Conservation (phyloP, 192 early-diverging fungal genomes). For the Coemansia sp. region DNA sequence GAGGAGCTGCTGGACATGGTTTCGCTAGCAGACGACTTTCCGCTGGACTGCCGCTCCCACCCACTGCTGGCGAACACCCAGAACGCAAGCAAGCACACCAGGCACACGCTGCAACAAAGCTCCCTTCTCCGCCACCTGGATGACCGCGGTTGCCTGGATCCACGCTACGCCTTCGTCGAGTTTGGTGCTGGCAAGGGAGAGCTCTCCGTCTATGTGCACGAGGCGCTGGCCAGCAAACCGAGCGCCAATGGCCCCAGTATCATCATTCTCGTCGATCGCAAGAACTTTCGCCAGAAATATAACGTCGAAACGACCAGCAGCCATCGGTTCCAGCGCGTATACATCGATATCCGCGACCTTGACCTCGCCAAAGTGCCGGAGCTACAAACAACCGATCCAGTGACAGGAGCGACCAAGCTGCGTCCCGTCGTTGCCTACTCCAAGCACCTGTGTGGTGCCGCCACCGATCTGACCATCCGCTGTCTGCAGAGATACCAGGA, state of each 20-base stretch:
- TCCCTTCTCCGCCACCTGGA: conserved; percentile 81
- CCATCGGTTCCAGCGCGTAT: conserved; percentile 57
- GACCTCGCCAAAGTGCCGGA: conserved; percentile 58
- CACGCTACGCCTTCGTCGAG: conserved; percentile 66
- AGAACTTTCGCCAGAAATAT: conserved; percentile 74
- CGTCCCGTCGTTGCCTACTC: conserved; percentile 69
- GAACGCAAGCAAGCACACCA: conserved; percentile 21
- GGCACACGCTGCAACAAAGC: conserved; percentile 66
- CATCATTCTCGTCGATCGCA: conserved; percentile 75
- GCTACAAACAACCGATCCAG: conserved; percentile 14
- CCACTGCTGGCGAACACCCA: conserved; percentile 2
- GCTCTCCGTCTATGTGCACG: conserved; percentile 52
- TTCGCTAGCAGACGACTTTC: conserved; percentile 17
- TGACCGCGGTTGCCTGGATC: conserved; percentile 58
- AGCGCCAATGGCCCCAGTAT: conserved; percentile 13
- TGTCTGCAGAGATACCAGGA: conserved; percentile 61
- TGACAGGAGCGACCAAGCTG: conserved; percentile 5
- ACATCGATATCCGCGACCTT: conserved; percentile 86
- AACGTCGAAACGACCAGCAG: conserved; percentile 8
- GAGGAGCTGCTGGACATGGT: conserved; percentile 21
- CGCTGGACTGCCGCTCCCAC: conserved; percentile 13
- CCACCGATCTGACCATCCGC: conserved; percentile 82
- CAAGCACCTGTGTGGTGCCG: conserved; percentile 90
- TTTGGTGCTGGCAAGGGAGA: conserved; percentile 77
- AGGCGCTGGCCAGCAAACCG: conserved; percentile 29